A percentile compares a stretch with the other conserved stretches of the same genome.
phyloP scores from a whole-genome alignment of 176 grass and related monocot genomes.

The Carex scoparia region DNA sequence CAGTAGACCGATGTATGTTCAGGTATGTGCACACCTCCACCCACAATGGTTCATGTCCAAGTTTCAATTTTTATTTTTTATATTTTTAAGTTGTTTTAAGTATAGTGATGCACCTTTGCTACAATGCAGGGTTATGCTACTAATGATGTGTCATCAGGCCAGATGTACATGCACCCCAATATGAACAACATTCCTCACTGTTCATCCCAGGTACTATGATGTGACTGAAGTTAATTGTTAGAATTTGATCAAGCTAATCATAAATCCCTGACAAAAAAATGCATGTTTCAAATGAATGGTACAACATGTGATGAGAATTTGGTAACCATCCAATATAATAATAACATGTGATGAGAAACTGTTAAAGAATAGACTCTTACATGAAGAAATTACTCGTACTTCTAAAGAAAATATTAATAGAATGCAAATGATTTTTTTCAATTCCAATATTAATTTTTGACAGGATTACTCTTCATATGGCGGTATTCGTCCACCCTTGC shows the following conservation, averaged over 20 bases:
- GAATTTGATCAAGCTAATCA: background rate
- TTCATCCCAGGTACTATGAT: constrained; percentile 47
- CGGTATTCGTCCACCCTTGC: constrained; percentile 30
- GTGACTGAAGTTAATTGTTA: constrained; percentile 5
- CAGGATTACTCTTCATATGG: constrained; percentile 64
- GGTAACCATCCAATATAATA: background rate
- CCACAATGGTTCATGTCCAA: constrained; percentile 22
- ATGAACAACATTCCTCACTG: constrained; percentile 57
- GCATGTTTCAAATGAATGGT: background rate
- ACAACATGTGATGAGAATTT: background rate
- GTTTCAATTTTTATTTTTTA: constrained; percentile 23
- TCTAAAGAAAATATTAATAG: background rate
- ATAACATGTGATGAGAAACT: background rate
- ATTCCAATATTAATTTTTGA: constrained; percentile 17
- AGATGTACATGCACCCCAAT: constrained; percentile 53
- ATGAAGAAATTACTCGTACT: background rate
- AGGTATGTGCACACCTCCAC: constrained; percentile 32
- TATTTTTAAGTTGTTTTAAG: constrained; percentile 4
- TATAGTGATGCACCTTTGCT: constrained; percentile 27
- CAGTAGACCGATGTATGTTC: constrained; percentile 63
- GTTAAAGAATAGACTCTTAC: background rate
- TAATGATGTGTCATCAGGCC: constrained; percentile 47
- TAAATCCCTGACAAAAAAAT: background rate
- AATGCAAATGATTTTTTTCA: background rate
- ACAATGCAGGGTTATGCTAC: constrained; percentile 53